Evolutionary conservation across 371 early-diverging fungal species (phyloP).

Genomic region (Chytridiales sp.): DNA sequence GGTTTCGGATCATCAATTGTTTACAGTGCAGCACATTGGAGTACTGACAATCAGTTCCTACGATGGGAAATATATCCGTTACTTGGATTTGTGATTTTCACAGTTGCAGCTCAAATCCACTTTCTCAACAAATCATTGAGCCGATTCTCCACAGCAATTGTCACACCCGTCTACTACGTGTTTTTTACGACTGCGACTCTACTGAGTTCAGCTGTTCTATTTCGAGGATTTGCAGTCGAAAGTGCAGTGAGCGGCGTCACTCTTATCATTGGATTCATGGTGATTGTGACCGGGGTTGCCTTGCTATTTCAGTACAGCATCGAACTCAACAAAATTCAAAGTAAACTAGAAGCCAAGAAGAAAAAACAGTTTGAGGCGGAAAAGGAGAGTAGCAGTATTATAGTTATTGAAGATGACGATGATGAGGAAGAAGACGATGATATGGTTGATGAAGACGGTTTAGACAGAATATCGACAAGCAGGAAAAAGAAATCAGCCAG

Average conservation of each 20-base stretch:
- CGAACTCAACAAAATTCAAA: too few relatives aligned
- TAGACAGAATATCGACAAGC: too few relatives aligned
- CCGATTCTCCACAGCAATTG: constrained; percentile 44
- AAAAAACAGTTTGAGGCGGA: too few relatives aligned
- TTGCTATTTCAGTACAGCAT: constrained; percentile 5
- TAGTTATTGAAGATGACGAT: background rate
- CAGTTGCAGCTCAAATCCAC: constrained; percentile 43
- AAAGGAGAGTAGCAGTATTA: background rate
- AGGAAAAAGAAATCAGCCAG: too few relatives aligned
- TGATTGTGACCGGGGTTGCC: constrained; percentile 24
- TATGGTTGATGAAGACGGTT: constrained; percentile 8
- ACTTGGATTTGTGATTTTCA: constrained; percentile 35
- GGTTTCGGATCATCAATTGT: constrained; percentile 47
- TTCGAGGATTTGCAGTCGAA: constrained; percentile 34
- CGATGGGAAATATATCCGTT: constrained; percentile 44
- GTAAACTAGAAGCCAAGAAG: too few relatives aligned
- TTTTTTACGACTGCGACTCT: constrained; percentile 53
- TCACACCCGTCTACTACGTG: constrained; percentile 60
- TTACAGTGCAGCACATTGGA: constrained; percentile 26
- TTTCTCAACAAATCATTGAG: constrained; percentile 53
- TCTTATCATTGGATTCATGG: constrained; percentile 37
- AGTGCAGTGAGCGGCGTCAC: constrained; percentile 16
- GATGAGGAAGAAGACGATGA: constrained; percentile 7
- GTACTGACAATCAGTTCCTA: constrained; percentile 39
- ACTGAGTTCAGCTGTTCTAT: constrained; percentile 44